phyloP scores from a whole-genome alignment of 2,329 filamentous ascomycete species.

The Paecilomyces formosus region DNA sequence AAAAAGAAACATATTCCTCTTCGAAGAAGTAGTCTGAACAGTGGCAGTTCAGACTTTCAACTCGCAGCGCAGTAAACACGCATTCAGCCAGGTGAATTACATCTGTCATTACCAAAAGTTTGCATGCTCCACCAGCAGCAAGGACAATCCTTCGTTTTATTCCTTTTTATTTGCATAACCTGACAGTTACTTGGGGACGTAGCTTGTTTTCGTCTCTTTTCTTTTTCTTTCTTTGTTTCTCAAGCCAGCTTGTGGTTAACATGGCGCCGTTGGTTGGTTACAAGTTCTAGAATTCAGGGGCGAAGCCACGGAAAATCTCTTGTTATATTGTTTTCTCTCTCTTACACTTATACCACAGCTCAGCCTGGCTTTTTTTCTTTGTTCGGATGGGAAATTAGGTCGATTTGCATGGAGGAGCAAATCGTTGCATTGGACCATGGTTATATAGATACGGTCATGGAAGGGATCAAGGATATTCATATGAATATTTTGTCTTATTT shows the following conservation, averaged over 20 bases:
- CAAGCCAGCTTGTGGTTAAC: neutral
- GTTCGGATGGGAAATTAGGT: neutral
- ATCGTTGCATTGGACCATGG: neutral
- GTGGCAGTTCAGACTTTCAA: conserved; percentile 5
- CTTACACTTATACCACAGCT: neutral
- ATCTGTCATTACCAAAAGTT: neutral
- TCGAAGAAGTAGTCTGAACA: conserved; percentile 9
- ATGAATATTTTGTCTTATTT: neutral
- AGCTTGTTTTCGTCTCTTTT: neutral
- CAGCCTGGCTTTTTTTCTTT: neutral
- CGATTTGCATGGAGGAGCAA: neutral
- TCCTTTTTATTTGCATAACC: neutral
- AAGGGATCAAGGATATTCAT: neutral
- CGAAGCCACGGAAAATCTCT: neutral
- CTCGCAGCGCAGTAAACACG: neutral
- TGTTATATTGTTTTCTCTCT: neutral
- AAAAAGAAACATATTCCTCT: conserved; percentile 7
- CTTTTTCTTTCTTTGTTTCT: neutral
- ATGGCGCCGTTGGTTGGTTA: neutral
- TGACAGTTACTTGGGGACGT: neutral
- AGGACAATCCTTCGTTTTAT: neutral
- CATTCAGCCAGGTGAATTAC: neutral
- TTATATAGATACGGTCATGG: neutral
- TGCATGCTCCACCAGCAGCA: neutral
- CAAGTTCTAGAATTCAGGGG: neutral